Evolutionary conservation across 1,284 basidiomycete species (phyloP).

Genomic region (Sphaerobolus stellatus): DNA sequence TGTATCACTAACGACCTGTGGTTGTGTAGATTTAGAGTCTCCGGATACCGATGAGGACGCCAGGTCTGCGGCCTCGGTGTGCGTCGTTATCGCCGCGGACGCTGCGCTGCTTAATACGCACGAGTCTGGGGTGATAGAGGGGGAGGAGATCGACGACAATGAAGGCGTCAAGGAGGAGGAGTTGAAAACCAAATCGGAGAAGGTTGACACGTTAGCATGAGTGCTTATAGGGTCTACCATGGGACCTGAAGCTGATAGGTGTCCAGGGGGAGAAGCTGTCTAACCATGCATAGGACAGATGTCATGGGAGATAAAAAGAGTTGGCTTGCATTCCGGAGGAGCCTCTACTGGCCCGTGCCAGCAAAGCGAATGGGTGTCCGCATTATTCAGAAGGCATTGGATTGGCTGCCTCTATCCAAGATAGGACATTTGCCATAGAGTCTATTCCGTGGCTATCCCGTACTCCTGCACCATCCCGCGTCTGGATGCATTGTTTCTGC

Average conservation of each 20-base stretch:
- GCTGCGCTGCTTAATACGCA: neutral
- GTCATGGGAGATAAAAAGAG: conserved; percentile 24
- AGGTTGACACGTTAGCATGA: too few species aligned
- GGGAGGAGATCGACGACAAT: conserved; percentile 10
- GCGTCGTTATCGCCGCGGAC: neutral
- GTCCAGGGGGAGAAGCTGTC: too few species aligned
- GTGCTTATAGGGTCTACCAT: neutral
- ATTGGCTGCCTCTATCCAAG: neutral
- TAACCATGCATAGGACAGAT: too few species aligned
- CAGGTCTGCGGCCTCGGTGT: neutral
- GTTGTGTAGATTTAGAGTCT: too few species aligned
- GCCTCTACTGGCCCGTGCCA: conserved; percentile 18
- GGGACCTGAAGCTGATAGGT: too few species aligned
- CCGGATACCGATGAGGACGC: too few species aligned
- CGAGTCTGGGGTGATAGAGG: neutral
- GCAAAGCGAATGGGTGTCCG: conserved; percentile 14
- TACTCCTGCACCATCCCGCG: too few species aligned
- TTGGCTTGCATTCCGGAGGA: conserved; percentile 33
- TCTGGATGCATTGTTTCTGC: too few species aligned
- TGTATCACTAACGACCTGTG: too few species aligned
- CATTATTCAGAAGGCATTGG: conserved; percentile 13
- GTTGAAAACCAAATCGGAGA: neutral
- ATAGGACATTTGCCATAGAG: neutral
- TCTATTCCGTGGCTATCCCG: conserved; percentile 1
- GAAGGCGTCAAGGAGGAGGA: conserved; percentile 12